Conservation (phyloP, 805 yeast species). For the Lipomyces yamanashiensis region DNA sequence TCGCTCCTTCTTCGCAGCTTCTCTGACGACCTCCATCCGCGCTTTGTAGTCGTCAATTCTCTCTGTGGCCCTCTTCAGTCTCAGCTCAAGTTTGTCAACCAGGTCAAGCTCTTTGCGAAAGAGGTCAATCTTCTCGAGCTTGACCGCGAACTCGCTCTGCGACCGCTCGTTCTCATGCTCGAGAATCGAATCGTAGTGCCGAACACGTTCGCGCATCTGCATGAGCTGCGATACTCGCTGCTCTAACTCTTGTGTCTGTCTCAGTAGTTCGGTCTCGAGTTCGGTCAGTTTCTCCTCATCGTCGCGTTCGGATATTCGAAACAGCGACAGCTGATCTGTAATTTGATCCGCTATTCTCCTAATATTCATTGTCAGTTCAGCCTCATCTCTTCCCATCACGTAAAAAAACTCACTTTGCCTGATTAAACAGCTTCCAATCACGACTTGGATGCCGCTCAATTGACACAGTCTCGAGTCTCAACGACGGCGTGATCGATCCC, state of each 20-base stretch:
- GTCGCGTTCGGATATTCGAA: constrained; percentile 2
- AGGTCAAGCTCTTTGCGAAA: constrained; percentile 18
- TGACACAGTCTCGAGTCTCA: constrained; percentile 4
- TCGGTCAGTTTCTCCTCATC: constrained; percentile 5
- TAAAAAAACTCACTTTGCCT: neutral
- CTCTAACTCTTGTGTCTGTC: constrained; percentile 1
- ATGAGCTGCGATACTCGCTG: neutral
- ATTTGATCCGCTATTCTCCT: neutral
- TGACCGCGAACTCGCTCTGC: constrained; percentile 13
- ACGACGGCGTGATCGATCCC: constrained; percentile 1
- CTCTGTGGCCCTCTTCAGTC: constrained; percentile 15
- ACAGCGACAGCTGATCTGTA: neutral
- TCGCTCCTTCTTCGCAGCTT: constrained; percentile 8
- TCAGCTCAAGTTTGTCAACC: constrained; percentile 15
- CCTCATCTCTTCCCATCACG: neutral
- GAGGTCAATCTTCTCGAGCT: constrained; percentile 20
- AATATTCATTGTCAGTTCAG: neutral
- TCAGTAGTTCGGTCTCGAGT: constrained; percentile 6
- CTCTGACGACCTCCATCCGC: constrained; percentile 6
- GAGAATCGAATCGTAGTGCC: constrained; percentile 5
- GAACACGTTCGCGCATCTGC: constrained; percentile 10
- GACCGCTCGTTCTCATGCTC: constrained; percentile 14
- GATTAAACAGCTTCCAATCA: neutral
- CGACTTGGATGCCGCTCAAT: neutral
- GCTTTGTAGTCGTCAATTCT: constrained; percentile 16